Base-by-base conservation (phyloP, 768 basidiomycete genomes). In the Tricholoma hemisulphureum region DNA sequence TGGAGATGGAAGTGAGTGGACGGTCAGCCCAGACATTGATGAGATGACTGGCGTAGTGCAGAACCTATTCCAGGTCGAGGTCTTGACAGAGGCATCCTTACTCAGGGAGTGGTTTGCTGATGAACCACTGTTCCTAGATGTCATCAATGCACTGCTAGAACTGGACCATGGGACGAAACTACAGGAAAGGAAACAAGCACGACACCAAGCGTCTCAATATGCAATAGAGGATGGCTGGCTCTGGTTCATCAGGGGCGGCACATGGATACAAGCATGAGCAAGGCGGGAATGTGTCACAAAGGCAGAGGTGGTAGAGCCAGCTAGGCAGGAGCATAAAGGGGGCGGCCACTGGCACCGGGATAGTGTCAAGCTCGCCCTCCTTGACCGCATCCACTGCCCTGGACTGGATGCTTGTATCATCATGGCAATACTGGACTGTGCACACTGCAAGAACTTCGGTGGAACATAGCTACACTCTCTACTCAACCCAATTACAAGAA, bases 391-490 rank as follows among this genome's bases (percentile, higher is more conserved):
- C 21, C 29, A 31, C 48, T 28, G 48, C 18, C 48, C 48, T 18
- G 16, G 26, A 46, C 45, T 46, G 9, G 45, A 46, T 21, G 20
- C 9, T 6, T 23, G 21, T 18, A 46, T 49, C 14, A 13, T 49
- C 29, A 14, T 13, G 4, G 13, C 48, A 26, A 49, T 49, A 3
- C 48, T 4, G 8, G 48, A 49, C 24, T 49, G 48, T 49, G 48
- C 48, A 49, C 24, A 28, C 8, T 73, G n/a, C n/a, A n/a, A n/a
- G n/a, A n/a, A n/a, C n/a, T n/a, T n/a, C n/a, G n/a, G n/a, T n/a
- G n/a, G n/a, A 69, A 62, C 73, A 74, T 51, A 61, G 59, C 29
- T 77, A 74, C 39, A 41, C 18, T 20, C 39, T 20, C 39, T 41
- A 13, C 39, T 41, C 39, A 20, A 41, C 39, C 39, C n/a, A n/a